Evolutionary conservation across 1,284 basidiomycete genomes (phyloP).

Genomic region (Leccinum ambiguum): DNA sequence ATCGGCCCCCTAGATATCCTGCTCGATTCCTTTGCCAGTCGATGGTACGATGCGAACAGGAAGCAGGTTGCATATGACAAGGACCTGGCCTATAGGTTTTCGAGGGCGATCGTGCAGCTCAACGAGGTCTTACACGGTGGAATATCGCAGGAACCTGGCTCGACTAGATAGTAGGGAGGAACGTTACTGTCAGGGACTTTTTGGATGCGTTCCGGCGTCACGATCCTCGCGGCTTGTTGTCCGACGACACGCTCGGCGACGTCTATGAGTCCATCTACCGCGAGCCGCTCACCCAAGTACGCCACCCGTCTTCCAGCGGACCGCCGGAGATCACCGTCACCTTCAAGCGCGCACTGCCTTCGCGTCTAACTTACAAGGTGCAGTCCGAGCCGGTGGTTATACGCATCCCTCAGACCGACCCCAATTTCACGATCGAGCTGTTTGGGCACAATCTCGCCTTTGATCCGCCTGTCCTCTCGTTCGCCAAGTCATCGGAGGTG

Average conservation of each 20-base stretch:
- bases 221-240: slow-evolving; percentile 67
- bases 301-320: slow-evolving; percentile 43
- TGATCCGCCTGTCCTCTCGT: slow-evolving; percentile 80
- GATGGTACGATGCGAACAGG: slow-evolving; percentile 91
- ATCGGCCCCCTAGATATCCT: slow-evolving; percentile 59
- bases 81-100: slow-evolving; percentile 75
- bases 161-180: slow-evolving; percentile 62
- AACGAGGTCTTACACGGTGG: slow-evolving; percentile 78
- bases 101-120: slow-evolving; percentile 84
- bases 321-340: slow-evolving; percentile 56
- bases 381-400: slow-evolving; percentile 86
- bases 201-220: slow-evolving; percentile 74
- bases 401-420: slow-evolving; percentile 79
- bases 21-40: slow-evolving; percentile 82
- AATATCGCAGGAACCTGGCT: slow-evolving; percentile 58
- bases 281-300: slow-evolving; percentile 74
- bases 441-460: slow-evolving; percentile 85
- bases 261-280: slow-evolving; percentile 76
- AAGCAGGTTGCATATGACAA: slow-evolving; percentile 75
- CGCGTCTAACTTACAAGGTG: slow-evolving; percentile 77
- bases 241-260: slow-evolving; percentile 71
- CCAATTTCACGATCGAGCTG: slow-evolving; percentile 76
- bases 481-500: slow-evolving; percentile 72
- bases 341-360: slow-evolving; percentile 72
- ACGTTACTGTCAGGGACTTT: slow-evolving; percentile 75